Base-by-base conservation (phyloP, 805 yeast genomes). In the Teunomyces cretensis region DNA sequence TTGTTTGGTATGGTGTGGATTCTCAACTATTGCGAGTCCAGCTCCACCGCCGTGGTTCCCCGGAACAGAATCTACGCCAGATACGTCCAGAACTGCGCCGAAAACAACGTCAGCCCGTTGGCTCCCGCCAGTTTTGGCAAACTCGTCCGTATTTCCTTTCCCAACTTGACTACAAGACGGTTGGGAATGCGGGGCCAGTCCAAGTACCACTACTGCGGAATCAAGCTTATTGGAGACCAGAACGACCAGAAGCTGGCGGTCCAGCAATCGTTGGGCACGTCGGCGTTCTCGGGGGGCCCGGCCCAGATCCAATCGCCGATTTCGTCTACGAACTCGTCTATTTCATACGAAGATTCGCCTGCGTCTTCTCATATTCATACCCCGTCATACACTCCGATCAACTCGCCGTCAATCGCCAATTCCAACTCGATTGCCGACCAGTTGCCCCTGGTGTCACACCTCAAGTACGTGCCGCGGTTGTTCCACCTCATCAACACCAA, bases 151-250 rank as follows among this genome's bases (percentile, higher is more conserved):
- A 68, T 83, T 4, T 64, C 80, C 4, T 85, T 77, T 54, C 94
- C 96, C 0, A 70, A 72, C 44, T 69, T 88, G 49, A 80, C 82
- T 26, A 86, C 94, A 0, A 76, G 95, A 51, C 74, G 97, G 43
- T 69, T 89, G 43, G 97, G 97, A 1, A 80, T 83, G 61, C 73
- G 96, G 41, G 91, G 91, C 2, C 86, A 84, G 57, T 82, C 92
- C 15, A 85, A 85, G 59, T 90, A 90, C 63, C 95, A 88, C 61
- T 89, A 88, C 58, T 86, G 92, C 63, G 96, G 96, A 2, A 73
- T 90, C 42, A 76, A 74, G 52, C 54, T 76, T 19, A 51, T 39
- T 36, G 69, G 69, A 39, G 72, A 74, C 47, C 22, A 30, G 32
- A 15, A 38, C 12, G 22, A 38, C 30, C 46, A 38, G 9, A 26